Evolutionary conservation across 1,284 basidiomycete genomes (phyloP).

Genomic region (Ustilago hordei): DNA sequence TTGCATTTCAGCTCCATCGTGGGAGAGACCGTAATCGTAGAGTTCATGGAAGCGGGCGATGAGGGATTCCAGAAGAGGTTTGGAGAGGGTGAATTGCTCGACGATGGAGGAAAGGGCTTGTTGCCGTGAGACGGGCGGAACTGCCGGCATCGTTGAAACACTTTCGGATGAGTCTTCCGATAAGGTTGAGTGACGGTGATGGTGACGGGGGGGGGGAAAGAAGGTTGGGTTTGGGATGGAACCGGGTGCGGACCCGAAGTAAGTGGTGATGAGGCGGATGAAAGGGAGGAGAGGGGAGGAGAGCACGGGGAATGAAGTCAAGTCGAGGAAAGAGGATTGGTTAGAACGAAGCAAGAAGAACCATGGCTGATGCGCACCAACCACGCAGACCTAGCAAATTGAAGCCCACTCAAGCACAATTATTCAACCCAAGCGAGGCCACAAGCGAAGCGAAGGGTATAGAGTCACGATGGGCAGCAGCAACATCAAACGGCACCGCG

Average conservation of each 20-base stretch:
- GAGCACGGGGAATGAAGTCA: background rate
- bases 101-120: conserved; percentile 47
- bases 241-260: background rate
- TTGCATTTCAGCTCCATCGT: conserved; percentile 63
- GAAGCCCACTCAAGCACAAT: background rate
- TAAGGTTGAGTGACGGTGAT: background rate
- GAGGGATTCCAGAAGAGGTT: conserved; percentile 48
- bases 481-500: background rate
- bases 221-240: background rate
- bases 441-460: background rate
- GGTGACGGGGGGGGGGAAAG: background rate
- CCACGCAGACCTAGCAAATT: background rate
- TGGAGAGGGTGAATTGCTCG: conserved; percentile 53
- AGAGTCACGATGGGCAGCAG: background rate
- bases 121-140: conserved; percentile 43
- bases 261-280: background rate
- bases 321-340: conserved; percentile 2
- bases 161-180: background rate
- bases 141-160: conserved; percentile 45
- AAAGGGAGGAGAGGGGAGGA: too few species aligned
- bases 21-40: conserved; percentile 56
- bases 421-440: background rate
- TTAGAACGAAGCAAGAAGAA: background rate
- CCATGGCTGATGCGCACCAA: conserved; percentile 15
- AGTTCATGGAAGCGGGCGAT: conserved; percentile 56